phyloP scores from a whole-genome alignment of 2,329 filamentous ascomycete species.

The Pseudocercospora fijiensis region DNA sequence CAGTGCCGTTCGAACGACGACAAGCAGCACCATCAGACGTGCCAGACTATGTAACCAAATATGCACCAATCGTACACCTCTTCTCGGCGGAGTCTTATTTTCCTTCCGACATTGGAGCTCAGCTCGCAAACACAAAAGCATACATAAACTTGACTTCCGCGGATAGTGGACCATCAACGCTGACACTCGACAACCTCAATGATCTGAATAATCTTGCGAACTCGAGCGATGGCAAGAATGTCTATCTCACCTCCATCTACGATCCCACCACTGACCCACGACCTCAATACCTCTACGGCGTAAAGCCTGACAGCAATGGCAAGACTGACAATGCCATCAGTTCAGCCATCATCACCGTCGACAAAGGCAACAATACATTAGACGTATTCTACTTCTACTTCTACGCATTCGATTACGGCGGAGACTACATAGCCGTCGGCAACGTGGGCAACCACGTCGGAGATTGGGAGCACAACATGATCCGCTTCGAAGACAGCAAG shows the following conservation, averaged over 20 bases:
- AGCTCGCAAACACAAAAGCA: conserved; percentile 45
- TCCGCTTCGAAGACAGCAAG: conserved; percentile 59
- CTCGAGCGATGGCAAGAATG: conserved; percentile 32
- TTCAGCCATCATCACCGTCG: conserved; percentile 57
- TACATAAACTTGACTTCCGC: conserved; percentile 36
- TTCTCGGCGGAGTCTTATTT: conserved; percentile 45
- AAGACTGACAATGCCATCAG: conserved; percentile 53
- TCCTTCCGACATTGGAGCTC: conserved; percentile 46
- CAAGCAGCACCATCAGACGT: conserved; percentile 22
- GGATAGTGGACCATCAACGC: conserved; percentile 34
- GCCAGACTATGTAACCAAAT: conserved; percentile 31
- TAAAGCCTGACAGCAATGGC: conserved; percentile 53
- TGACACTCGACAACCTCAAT: conserved; percentile 46
- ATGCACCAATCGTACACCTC: conserved; percentile 48
- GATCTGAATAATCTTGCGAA: conserved; percentile 44
- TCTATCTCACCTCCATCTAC: conserved; percentile 49
- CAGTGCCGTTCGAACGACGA: conserved; percentile 12
- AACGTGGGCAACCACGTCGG: conserved; percentile 59
- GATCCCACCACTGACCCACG: conserved; percentile 36
- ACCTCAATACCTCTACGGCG: conserved; percentile 51
- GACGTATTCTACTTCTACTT: conserved; percentile 67
- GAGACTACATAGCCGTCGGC: conserved; percentile 34
- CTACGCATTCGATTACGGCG: conserved; percentile 55
- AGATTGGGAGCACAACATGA: conserved; percentile 63
- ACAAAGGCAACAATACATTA: conserved; percentile 54